Conservation (phyloP, 805 yeast species). For the Metschnikowia baotianmanensis region DNA sequence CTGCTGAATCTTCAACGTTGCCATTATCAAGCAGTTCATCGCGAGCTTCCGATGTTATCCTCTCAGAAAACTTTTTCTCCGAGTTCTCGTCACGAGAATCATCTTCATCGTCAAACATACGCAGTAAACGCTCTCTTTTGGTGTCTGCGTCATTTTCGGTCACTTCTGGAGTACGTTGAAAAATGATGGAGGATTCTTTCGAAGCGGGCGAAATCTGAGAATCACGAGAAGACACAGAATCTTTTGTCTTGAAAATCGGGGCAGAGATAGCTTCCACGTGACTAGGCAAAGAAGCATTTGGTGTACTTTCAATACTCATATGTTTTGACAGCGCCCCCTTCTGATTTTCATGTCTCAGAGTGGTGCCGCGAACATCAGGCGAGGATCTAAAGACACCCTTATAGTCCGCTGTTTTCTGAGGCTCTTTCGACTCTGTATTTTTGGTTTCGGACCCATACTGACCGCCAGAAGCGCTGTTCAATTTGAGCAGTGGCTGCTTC, state of each 20-base stretch:
- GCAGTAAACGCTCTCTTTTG: slow-evolving; percentile 2
- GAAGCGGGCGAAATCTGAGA: no score
- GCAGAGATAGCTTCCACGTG: neutral
- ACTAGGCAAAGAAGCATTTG: neutral
- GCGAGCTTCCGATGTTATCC: no score
- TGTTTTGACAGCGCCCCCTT: slow-evolving; percentile 1
- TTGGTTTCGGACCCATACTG: neutral
- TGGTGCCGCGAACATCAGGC: no score
- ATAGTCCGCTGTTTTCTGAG: no score
- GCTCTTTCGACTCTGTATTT: neutral
- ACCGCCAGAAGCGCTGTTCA: neutral
- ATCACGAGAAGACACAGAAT: no score
- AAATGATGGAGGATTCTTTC: no score
- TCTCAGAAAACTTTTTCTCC: no score
- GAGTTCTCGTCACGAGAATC: neutral
- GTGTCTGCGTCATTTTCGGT: neutral
- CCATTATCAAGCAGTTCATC: no score
- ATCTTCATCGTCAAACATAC: slow-evolving; percentile 8
- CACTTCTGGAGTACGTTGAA: neutral
- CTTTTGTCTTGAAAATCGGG: no score
- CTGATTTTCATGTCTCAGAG: neutral
- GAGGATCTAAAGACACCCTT: no score
- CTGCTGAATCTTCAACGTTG: neutral
- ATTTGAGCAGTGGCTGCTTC: neutral
- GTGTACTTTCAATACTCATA: neutral